phyloP scores from a whole-genome alignment of 805 yeast genomes.

The Lachancea sp. region DNA sequence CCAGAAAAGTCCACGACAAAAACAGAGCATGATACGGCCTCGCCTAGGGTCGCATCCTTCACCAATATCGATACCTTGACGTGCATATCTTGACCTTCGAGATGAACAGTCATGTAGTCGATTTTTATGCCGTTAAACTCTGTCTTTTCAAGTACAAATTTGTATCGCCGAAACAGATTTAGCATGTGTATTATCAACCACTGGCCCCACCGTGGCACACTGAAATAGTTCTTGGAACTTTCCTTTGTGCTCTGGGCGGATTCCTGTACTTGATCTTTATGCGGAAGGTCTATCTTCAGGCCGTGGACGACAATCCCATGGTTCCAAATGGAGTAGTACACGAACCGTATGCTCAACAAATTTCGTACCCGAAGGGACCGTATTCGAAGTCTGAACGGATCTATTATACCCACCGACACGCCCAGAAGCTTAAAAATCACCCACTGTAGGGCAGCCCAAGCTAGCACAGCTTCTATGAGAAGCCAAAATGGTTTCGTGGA shows the following conservation, averaged over 20 bases:
- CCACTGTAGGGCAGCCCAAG: constrained; percentile 4
- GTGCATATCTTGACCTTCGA: background rate
- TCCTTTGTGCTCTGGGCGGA: constrained; percentile 1
- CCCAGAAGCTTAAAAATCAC: constrained; percentile 6
- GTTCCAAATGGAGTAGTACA: constrained; percentile 10
- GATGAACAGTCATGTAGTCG: background rate
- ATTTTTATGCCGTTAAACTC: constrained; percentile 3
- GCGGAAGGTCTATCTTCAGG: constrained; percentile 2
- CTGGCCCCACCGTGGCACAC: constrained; percentile 7
- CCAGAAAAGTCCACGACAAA: constrained; percentile 4
- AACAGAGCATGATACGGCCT: background rate
- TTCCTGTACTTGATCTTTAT: background rate
- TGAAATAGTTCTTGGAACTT: constrained; percentile 5
- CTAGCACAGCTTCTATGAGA: background rate
- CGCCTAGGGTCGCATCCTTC: constrained; percentile 4
- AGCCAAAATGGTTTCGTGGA: background rate
- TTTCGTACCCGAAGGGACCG: constrained; percentile 3
- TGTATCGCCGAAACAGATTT: constrained; percentile 4
- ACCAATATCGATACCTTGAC: constrained; percentile 2
- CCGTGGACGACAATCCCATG: constrained; percentile 7
- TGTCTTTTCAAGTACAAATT: constrained; percentile 7
- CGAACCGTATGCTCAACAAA: background rate
- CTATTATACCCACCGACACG: constrained; percentile 7
- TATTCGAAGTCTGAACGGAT: constrained; percentile 6
- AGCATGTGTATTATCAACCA: constrained; percentile 3